Evolutionary conservation across 768 basidiomycete genomes (phyloP), one percentile per base, ranked within the genome.

Genomic region (Hygrocybe coccinea): DNA sequence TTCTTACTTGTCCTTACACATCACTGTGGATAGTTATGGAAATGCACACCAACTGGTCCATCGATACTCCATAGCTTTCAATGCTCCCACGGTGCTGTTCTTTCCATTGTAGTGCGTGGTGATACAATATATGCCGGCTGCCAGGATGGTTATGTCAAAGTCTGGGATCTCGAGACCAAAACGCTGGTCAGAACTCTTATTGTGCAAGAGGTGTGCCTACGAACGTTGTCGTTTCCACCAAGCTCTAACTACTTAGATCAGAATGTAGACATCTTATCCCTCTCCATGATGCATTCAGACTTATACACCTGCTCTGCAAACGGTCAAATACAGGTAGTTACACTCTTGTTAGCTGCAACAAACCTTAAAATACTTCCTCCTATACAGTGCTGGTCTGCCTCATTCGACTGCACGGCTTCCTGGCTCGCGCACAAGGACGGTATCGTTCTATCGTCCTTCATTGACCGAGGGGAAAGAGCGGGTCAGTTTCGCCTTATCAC

Each of bases 81-180:
- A 25, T 89, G 87, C 62, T 76, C 70, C 52, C 83, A 83, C 60
- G 90, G 93, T 1, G 95, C 92, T 0, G 84, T 97, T 5, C 76
- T 94, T n/a, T 83, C 91, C 0, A 76, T 98, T 24, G 82, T 83
- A 2, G 80, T 81, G 0, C 77, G 78, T 34, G 86, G 85, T 19
- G 89, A 90, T 17, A 89, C 91, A 1, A 77, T 97, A 19, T 97
- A 87, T 63, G 95, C 91, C 6, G 95, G 93, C 0, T 89, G 94
- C 62, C 95, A 98, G 70, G 93, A 92, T 59, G 95, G 95, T 2
- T 86, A 89, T 61, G 90, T 97, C 62, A 87, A 88, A 59, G 86
- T 97, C 4, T 83, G 91, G 71, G 95, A 97, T 67, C 71, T 97
- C 7, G 93, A 95, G 66, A 95, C 94, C 0, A 86, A 84, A 60